A percentile compares a stretch with the other conserved stretches of the same genome.
Evolutionary conservation across 2,329 filamentous ascomycete genomes (phyloP).

Genomic region (Sclerotiophoma versabilis): DNA sequence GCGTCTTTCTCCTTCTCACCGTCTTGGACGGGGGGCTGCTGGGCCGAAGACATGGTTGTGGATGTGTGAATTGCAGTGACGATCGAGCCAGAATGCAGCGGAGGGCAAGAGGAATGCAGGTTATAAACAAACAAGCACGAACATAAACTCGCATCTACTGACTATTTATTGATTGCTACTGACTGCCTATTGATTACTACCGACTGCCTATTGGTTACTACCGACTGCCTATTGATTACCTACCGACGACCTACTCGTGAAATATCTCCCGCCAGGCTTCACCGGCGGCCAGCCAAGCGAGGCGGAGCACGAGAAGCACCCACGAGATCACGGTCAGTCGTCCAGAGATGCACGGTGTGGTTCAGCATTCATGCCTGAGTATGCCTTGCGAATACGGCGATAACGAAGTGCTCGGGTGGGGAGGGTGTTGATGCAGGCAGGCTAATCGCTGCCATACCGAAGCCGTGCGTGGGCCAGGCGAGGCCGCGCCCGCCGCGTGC

Average conservation of each 20-base stretch:
- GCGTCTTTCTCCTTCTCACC: neutral
- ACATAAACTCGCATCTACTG: too few species aligned
- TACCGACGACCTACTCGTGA: constrained; percentile 1
- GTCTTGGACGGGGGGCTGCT: neutral
- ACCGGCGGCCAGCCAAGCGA: constrained; percentile 12
- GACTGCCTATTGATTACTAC: too few species aligned
- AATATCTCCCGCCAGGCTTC: constrained; percentile 2
- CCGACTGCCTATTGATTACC: too few species aligned
- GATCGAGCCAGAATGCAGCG: too few species aligned
- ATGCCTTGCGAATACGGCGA: neutral
- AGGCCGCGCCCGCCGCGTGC: too few species aligned
- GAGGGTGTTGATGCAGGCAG: neutral
- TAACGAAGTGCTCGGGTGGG: neutral
- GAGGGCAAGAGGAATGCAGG: too few species aligned
- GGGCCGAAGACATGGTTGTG: neutral
- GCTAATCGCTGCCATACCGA: neutral
- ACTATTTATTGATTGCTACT: too few species aligned
- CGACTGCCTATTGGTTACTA: too few species aligned
- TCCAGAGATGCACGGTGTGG: neutral
- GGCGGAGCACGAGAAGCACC: constrained; percentile 13
- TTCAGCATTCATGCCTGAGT: neutral
- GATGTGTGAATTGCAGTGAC: neutral
- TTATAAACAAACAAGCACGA: too few species aligned
- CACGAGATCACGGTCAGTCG: constrained; percentile 5
- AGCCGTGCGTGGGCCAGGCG: constrained; percentile 1